Base-by-base conservation (phyloP, 108 stramenopile species). In the Conticribra weissflogii region DNA sequence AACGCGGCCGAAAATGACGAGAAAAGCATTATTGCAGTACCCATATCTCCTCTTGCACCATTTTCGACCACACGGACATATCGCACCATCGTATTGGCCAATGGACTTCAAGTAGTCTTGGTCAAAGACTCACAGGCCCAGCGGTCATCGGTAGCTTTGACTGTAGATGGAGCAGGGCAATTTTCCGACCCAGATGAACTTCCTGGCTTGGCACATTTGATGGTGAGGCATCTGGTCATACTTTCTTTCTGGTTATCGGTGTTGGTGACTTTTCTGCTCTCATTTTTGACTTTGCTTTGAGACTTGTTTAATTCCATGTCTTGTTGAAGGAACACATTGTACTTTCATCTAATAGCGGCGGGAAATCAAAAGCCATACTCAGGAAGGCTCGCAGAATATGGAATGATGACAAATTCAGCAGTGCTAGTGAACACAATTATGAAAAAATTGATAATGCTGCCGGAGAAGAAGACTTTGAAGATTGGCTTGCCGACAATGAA, bases 291-390 rank as follows among this genome's bases (percentile, higher is more conserved):
- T n/a, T n/a, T n/a, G n/a, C n/a, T n/a, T n/a, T n/a, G n/a, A n/a
- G n/a, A n/a, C n/a, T n/a, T n/a, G n/a, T n/a, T n/a, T n/a, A n/a
- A n/a, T n/a, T n/a, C n/a, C n/a, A n/a, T n/a, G n/a, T n/a, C n/a
- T n/a, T n/a, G n/a, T n/a, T n/a, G n/a, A n/a, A n/a, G n/a, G 91
- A 92, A 63, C 91, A 92, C 61, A 89, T 92, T 63, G 75, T 83
- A 8, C 62, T 85, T 21, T 83, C 78, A n/a, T 78, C 81, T 0
- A 59, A 54, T 24, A 62, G 68, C 25, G 29, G 74, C 22, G 65
- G 67, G 36, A 48, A 45, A 14, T 46, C 69, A 17, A 68, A 53
- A 51, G 54, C 56, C 19, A 22, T 74, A 50, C 48, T 73, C 46
- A 28, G 63, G 29, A 77, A 51, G 52, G 64, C 71, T 28, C 48